A percentile compares a stretch with the other conserved stretches of the same genome.
These are phyloP conservation scores for Coemansia sp. DNA, from an alignment of 192 early-diverging fungal species.

Conservation along the genomic window DNA sequence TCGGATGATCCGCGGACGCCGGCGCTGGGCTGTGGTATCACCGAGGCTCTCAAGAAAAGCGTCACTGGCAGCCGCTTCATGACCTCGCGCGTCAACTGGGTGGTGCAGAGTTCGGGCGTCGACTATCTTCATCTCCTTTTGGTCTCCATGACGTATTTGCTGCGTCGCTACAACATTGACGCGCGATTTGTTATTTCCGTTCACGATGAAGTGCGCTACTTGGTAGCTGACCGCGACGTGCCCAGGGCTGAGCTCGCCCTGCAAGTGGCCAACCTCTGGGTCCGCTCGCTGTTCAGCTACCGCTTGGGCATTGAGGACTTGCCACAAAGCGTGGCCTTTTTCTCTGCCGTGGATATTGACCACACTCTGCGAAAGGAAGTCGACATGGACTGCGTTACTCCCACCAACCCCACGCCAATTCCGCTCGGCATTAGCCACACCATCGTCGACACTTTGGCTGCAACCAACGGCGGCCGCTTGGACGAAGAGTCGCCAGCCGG, in stretches of 20 bases:
- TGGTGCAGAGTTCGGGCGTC: constrained; percentile 95
- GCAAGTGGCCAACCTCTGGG: constrained; percentile 92
- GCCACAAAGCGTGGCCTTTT: constrained; percentile 87
- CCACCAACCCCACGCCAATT: constrained; percentile 63
- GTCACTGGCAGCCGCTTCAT: constrained; percentile 61
- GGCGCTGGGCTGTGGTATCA: constrained; percentile 80
- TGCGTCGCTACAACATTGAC: constrained; percentile 69
- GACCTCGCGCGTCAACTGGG: constrained; percentile 93
- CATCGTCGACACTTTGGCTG: constrained; percentile 18
- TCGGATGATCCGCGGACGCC: constrained; percentile 75
- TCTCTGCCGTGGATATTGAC: constrained; percentile 92
- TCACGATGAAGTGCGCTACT: constrained; percentile 91
- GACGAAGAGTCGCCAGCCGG: not conserved
- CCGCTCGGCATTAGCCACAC: constrained; percentile 47
- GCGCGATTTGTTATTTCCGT: constrained; percentile 85
- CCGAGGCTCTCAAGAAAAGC: constrained; percentile 70
- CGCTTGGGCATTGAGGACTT: constrained; percentile 81
- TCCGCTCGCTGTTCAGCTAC: constrained; percentile 79
- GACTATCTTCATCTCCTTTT: constrained; percentile 93
- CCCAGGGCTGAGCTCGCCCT: constrained; percentile 74
- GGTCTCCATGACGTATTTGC: constrained; percentile 80
- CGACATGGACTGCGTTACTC: constrained; percentile 79
- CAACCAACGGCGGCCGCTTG: constrained; percentile 16
- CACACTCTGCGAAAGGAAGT: constrained; percentile 89
- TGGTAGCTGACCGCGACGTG: constrained; percentile 72